Evolutionary conservation across 805 yeast species (phyloP).

Genomic region (Teunomyces kruisii): DNA sequence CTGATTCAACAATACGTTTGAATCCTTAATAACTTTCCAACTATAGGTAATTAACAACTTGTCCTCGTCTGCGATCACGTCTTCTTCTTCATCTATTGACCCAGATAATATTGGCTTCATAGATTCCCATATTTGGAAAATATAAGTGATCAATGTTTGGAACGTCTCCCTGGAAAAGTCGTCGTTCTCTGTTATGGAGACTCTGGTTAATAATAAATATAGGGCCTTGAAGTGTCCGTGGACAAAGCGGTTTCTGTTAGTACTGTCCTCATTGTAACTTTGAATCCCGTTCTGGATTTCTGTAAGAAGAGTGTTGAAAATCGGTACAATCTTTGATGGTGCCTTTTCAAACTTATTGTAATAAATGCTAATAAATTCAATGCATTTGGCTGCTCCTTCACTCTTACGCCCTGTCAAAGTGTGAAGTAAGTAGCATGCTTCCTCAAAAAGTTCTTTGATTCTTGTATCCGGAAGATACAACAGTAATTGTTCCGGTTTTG

Average conservation of each 20-base stretch:
- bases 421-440: conserved; percentile 20
- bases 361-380: conserved; percentile 47
- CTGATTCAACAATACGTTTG: conserved; percentile 53
- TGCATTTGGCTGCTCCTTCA: conserved; percentile 75
- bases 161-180: conserved; percentile 3
- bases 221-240: conserved; percentile 74
- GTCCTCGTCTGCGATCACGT: conserved; percentile 34
- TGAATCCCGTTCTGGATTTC: neutral
- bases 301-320: neutral
- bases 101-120: conserved; percentile 54
- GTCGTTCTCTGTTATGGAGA: neutral
- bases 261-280: neutral
- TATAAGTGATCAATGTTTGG: conserved; percentile 18
- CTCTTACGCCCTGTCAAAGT: conserved; percentile 59
- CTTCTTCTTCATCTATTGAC: conserved; percentile 50
- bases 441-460: neutral
- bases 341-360: conserved; percentile 1
- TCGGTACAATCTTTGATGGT: neutral
- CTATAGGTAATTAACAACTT: conserved; percentile 62
- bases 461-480: neutral
- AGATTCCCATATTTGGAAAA: conserved; percentile 42
- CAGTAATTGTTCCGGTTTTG: neutral
- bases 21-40: conserved; percentile 83
- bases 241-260: conserved; percentile 19
- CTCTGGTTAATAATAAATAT: conserved; percentile 35